Percentiles rank a stretch among this genome's conserved stretches.
Conservation (phyloP, 495 filamentous ascomycete species). For the Tuber melanosporum region DNA sequence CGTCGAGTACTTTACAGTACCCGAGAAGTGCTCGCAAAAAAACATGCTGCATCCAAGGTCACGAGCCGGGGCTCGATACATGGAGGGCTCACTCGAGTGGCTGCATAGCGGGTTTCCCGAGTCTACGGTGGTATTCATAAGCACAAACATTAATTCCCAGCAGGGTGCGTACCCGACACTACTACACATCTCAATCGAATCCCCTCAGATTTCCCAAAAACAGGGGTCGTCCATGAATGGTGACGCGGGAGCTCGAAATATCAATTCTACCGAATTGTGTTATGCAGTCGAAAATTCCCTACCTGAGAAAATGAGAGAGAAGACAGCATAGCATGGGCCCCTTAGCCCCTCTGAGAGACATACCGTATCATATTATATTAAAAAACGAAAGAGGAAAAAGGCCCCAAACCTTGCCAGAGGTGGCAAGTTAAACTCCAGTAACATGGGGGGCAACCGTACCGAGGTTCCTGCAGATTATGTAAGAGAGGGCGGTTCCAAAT, state of each 20-base stretch:
- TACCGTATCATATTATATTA: too few species aligned
- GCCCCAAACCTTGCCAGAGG: neutral
- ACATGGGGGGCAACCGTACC: neutral
- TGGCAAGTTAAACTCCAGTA: neutral
- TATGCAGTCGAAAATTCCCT: neutral
- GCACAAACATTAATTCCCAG: neutral
- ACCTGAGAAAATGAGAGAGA: neutral
- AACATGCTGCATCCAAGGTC: neutral
- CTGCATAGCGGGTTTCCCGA: neutral
- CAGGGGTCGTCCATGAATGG: neutral
- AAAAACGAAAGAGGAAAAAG: neutral
- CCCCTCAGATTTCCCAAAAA: neutral
- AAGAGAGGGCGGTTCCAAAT: too few species aligned
- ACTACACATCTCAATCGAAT: neutral
- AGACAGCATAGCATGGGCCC: neutral
- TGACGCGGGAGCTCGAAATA: neutral
- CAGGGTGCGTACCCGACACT: neutral
- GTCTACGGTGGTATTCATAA: neutral
- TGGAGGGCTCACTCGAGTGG: neutral
- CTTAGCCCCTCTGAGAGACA: neutral
- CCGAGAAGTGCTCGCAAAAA: neutral
- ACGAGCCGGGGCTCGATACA: too few species aligned
- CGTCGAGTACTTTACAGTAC: neutral
- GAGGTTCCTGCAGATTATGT: too few species aligned
- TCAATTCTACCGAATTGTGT: neutral